These are phyloP conservation scores for Yamadazyma kitorensis DNA, from an alignment of 805 yeast genomes.

Conservation along the genomic window DNA sequence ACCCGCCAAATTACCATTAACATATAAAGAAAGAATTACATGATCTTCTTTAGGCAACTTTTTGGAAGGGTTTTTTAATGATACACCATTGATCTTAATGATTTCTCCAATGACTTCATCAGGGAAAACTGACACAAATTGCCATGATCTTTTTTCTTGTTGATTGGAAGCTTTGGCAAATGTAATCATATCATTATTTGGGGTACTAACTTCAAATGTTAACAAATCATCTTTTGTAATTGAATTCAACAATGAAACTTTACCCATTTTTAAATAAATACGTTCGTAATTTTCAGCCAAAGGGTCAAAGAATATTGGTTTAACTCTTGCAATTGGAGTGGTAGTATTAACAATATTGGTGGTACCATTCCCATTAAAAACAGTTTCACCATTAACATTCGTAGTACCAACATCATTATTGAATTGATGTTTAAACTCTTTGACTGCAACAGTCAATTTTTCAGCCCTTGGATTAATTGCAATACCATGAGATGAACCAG, in stretches of 20 bases:
- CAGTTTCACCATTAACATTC: conserved; percentile 3
- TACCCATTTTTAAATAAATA: conserved; percentile 58
- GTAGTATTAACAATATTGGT: conserved; percentile 31
- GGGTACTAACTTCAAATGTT: conserved; percentile 53
- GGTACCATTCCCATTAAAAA: conserved; percentile 5
- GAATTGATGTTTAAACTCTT: conserved; percentile 61
- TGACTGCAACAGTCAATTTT: conserved; percentile 62
- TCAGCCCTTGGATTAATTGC: conserved; percentile 83
- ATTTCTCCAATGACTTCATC: conserved; percentile 73
- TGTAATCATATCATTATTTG: conserved; percentile 45
- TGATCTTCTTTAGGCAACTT: conserved; percentile 47
- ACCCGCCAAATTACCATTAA: conserved; percentile 64
- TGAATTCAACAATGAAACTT: conserved; percentile 31
- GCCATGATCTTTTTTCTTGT: conserved; percentile 52
- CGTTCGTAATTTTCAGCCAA: conserved; percentile 58
- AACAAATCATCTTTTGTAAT: conserved; percentile 39
- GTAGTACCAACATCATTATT: not conserved
- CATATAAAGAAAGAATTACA: conserved; percentile 52
- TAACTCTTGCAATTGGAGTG: conserved; percentile 60
- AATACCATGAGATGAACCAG: conserved; percentile 72
- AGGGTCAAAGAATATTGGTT: conserved; percentile 64
- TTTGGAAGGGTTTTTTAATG: conserved; percentile 32
- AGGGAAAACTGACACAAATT: conserved; percentile 67
- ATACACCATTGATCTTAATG: conserved; percentile 60
- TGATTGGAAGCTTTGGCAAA: conserved; percentile 74